Conservation (phyloP, 2,329 filamentous ascomycete genomes). For the Hypoxylon sp. region DNA sequence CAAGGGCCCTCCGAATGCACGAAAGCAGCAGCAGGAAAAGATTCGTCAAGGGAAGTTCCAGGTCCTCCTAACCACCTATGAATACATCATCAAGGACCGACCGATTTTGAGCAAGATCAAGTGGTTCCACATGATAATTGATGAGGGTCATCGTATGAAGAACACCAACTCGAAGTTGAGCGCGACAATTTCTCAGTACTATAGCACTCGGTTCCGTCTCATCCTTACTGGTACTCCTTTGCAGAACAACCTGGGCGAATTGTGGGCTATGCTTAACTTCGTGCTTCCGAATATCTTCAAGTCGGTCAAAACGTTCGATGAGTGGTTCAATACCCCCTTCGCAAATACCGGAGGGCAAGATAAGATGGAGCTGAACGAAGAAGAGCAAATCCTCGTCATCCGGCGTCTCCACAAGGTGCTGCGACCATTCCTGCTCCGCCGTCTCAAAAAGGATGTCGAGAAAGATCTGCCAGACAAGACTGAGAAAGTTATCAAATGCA, state of each 20-base stretch:
- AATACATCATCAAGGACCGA: constrained; percentile 99
- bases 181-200: constrained; percentile 94
- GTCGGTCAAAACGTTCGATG: constrained; percentile 97
- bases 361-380: constrained; percentile 99
- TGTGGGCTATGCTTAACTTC: constrained; percentile 99
- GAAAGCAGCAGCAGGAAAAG: constrained; percentile 92
- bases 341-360: constrained; percentile 98
- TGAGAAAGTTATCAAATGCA: constrained; percentile 99
- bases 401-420: constrained; percentile 98
- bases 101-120: constrained; percentile 97
- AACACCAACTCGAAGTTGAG: constrained; percentile 97
- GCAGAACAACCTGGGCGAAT: constrained; percentile 95
- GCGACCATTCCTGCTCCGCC: constrained; percentile 95
- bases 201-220: constrained; percentile 92
- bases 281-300: constrained; percentile 99
- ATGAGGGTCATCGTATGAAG: constrained; percentile 99
- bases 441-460: constrained; percentile 99
- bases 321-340: constrained; percentile 99
- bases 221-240: constrained; percentile 97
- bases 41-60: constrained; percentile 97
- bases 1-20: constrained; percentile 90
- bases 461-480: constrained; percentile 99
- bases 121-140: constrained; percentile 99
- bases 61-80: constrained; percentile 96
- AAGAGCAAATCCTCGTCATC: constrained; percentile 99